Base-by-base conservation (phyloP, 495 filamentous ascomycete genomes). In the Elaphomyces granulatus region DNA sequence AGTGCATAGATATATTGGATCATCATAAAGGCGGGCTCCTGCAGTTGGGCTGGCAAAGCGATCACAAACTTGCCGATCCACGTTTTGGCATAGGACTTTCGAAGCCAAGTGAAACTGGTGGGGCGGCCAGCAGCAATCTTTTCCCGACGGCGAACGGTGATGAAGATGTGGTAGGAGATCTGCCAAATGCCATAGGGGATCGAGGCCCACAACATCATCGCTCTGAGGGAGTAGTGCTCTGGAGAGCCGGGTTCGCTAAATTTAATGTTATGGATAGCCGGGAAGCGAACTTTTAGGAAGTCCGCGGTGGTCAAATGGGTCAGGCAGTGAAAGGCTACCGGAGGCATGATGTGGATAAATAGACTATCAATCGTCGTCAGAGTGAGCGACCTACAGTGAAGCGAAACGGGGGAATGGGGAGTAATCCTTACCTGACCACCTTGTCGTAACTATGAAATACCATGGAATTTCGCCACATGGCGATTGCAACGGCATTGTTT, bases 311-410 rank as follows among this genome's bases (percentile, higher is more conserved):
- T 67, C 34, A 95, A 67, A 52, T 98, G 90, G 30, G 93, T 82
- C 18, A 96, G 66, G 52, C 85, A 92, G 60, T 98, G 90, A 33
- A 95, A 68, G 16, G 87, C 80, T 7, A 83, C 86, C 35, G 86
- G 90, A 3, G 90, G 90, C 87, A 96, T 96, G 49, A 98, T 94
- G 61, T 98, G 90, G 47, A 98, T 94, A 64, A 98, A 96, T 19
- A 96, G 62, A 55, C 82, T 86, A 32, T 17, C 28, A 30, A 28
- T 32, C 1, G 31, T 19, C 9, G 10, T 35, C 45, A 39, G 37
- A 17, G 34, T 37, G 21, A 28, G 31, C 6, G 14, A 16, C 2
- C 10, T 19, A 15, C 7, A 20, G 3, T 2, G 19, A 28, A 26
- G 10, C 12, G 23, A 28, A 12, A 6, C 23, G 23, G 23, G 12